Conservation (phyloP, 2,329 filamentous ascomycete species). For the Sporothrix protearum region DNA sequence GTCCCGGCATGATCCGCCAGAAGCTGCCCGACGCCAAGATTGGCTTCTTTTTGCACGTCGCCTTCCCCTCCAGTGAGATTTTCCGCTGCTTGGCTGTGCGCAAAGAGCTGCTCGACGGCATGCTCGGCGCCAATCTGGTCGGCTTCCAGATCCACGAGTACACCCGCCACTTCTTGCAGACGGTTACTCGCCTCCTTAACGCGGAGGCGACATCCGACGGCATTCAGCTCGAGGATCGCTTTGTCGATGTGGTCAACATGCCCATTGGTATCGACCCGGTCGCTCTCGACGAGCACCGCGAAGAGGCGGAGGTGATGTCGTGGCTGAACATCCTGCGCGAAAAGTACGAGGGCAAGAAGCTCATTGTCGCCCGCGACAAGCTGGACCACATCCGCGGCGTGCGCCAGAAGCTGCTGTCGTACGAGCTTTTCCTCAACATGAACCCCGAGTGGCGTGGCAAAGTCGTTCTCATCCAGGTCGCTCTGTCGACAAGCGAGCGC, state of each 20-base stretch:
- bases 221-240: slow-evolving; percentile 85
- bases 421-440: slow-evolving; percentile 89
- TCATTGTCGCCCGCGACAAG: slow-evolving; percentile 93
- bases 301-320: slow-evolving; percentile 66
- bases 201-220: slow-evolving; percentile 87
- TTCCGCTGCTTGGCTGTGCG: slow-evolving; percentile 88
- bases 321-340: slow-evolving; percentile 81
- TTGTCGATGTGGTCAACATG: slow-evolving; percentile 80
- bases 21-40: slow-evolving; percentile 91
- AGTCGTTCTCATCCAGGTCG: slow-evolving; percentile 89
- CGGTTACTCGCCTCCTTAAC: slow-evolving; percentile 84
- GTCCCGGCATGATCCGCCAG: slow-evolving; percentile 83
- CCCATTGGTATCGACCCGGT: slow-evolving; percentile 89
- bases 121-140: slow-evolving; percentile 87
- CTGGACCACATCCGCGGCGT: slow-evolving; percentile 90
- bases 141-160: slow-evolving; percentile 95
- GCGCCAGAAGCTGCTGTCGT: slow-evolving; percentile 86
- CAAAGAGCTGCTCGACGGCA: slow-evolving; percentile 82
- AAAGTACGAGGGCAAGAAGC: slow-evolving; percentile 79
- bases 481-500: slow-evolving; percentile 84
- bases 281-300: slow-evolving; percentile 66
- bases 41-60: slow-evolving; percentile 91
- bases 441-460: slow-evolving; percentile 86
- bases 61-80: slow-evolving; percentile 93
- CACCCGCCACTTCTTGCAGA: slow-evolving; percentile 89